Conservation (phyloP, 305 asterid species). For the Coffea humblotiana region DNA sequence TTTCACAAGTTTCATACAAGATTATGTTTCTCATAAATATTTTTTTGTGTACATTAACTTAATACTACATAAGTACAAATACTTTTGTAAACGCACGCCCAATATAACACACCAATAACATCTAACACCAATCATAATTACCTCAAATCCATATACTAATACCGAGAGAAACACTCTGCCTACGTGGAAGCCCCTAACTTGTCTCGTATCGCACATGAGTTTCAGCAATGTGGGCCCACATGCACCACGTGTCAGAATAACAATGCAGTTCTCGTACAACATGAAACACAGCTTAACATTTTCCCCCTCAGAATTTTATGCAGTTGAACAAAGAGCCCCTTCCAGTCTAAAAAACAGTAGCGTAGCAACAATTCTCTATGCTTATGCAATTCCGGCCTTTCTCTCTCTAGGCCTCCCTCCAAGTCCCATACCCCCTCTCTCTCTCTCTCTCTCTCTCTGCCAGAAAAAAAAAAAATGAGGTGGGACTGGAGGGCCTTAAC, state of each 20-base stretch:
- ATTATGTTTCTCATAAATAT: no score
- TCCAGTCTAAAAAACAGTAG: no score
- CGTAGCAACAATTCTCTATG: not conserved
- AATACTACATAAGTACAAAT: no score
- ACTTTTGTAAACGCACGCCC: no score
- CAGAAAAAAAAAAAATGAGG: conserved; percentile 33
- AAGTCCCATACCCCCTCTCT: conserved; percentile 20
- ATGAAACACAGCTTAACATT: not conserved
- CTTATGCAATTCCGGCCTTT: not conserved
- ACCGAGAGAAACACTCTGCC: not conserved
- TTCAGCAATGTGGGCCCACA: conserved; percentile 7
- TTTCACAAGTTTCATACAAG: no score
- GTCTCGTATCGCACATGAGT: not conserved
- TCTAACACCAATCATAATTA: no score
- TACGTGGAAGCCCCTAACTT: conserved; percentile 16
- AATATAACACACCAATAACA: no score
- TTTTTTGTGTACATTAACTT: no score
- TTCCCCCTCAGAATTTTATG: not conserved
- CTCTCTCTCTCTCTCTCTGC: not conserved
- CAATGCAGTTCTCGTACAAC: no score
- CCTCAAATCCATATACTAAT: no score
- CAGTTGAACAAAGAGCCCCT: not conserved
- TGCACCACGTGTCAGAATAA: conserved; percentile 11
- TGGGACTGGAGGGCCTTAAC: conserved; percentile 22
- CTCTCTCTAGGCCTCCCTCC: conserved; percentile 16